Conservation (phyloP, 331 rosid genomes). For the Arachis monticola region DNA sequence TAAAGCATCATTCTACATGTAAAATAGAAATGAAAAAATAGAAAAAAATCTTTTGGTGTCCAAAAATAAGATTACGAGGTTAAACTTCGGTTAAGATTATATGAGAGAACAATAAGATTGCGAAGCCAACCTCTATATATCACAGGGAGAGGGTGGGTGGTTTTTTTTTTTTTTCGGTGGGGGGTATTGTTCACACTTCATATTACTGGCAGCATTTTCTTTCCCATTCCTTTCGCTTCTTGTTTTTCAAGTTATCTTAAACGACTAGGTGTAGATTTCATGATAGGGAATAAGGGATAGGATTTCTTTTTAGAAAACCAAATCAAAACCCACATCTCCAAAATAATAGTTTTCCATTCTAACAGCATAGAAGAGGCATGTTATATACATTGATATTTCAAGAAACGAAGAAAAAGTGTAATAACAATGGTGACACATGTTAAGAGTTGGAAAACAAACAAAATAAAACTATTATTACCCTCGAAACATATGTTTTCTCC, state of each 20-base stretch:
- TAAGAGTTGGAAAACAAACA: not conserved
- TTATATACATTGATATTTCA: constrained; percentile 8
- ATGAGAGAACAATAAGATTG: constrained; percentile 15
- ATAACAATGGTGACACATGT: not conserved
- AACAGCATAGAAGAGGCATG: constrained; percentile 8
- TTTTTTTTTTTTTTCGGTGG: too few relatives aligned
- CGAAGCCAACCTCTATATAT: constrained; percentile 26
- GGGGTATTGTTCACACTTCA: not conserved
- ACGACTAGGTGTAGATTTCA: constrained; percentile 3
- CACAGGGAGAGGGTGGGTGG: too few relatives aligned
- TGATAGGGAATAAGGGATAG: not conserved
- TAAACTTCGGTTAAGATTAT: constrained; percentile 1
- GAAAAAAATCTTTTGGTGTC: constrained; percentile 10
- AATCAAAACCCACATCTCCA: constrained; percentile 26
- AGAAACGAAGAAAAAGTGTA: constrained; percentile 21
- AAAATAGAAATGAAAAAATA: too few relatives aligned
- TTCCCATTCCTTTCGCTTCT: constrained; percentile 5
- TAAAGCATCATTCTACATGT: constrained; percentile 21
- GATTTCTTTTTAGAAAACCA: not conserved
- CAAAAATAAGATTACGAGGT: constrained; percentile 10
- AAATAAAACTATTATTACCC: constrained; percentile 51
- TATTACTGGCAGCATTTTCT: constrained; percentile 12
- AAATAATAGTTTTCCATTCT: constrained; percentile 21
- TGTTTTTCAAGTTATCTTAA: constrained; percentile 13
- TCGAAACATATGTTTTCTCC: constrained; percentile 98